Base-by-base conservation (phyloP, 805 yeast species). In the Candida wancherniae region DNA sequence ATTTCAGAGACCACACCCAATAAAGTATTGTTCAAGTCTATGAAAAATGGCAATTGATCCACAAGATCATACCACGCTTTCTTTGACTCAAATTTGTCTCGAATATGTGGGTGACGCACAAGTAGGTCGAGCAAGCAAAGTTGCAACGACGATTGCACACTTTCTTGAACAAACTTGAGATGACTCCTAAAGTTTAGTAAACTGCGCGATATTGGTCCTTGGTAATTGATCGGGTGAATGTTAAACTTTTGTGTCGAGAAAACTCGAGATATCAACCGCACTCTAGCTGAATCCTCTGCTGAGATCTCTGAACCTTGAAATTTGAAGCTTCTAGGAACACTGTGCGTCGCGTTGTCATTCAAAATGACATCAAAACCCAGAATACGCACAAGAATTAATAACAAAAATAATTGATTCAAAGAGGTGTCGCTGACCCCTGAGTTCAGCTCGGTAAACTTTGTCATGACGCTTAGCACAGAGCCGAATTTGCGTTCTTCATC, bases 161-260 rank as follows among this genome's bases (percentile, higher is more conserved):
- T 67, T 14, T 55, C 58, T 18, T 69, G 69, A 28, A 81, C 53
- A 28, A 71, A 71, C 33, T 75, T 68, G 27, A 81, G 52, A 34
- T 76, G 75, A 12, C 86, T 78, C 48, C 87, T 71, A 52, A 80
- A 82, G 25, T 75, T 71, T 28, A 84, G 61, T 20, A 84, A 61
- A 22, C 74, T 70, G 42, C 80, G 73, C 11, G 85, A 82, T 19
- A 85, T 64, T 9, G 86, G 87, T 2, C 88, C 88, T 26, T 71
- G 70, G 31, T 54, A 57, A 71, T 73, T 22, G 63, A 63, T 16
- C 75, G 75, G 47, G 26, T 62, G 44, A 18, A 63, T 55, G 22
- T 60, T 51, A 25, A 63, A 48, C 38, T 49, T 58, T 30, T 52
- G 59, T 22, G 63, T 40, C 2, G 69, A 54, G 25, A 65, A 56